A percentile compares a stretch with the other conserved stretches of the same genome.
phyloP scores from a whole-genome alignment of 805 yeast species.

The Saccharomycopsis olivae region DNA sequence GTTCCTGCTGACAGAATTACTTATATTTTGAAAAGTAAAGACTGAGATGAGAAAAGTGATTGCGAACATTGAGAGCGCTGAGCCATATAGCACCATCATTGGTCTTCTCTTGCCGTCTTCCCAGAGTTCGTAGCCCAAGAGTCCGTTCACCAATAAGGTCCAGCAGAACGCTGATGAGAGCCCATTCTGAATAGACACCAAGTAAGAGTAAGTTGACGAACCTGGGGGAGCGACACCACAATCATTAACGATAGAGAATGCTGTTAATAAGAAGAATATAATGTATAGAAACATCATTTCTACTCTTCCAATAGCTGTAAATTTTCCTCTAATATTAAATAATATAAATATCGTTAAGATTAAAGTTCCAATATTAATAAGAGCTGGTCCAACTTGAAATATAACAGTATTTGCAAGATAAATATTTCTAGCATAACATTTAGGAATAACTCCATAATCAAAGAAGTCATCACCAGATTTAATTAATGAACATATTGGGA shows the following conservation, averaged over 20 bases:
- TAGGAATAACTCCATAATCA: conserved; percentile 55
- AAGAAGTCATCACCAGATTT: conserved; percentile 22
- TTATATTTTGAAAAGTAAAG: conserved; percentile 53
- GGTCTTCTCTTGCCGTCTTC: conserved; percentile 80
- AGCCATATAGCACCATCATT: conserved; percentile 41
- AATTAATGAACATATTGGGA: conserved; percentile 15
- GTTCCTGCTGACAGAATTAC: conserved; percentile 34
- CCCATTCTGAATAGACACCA: conserved; percentile 76
- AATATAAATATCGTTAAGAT: conserved; percentile 56
- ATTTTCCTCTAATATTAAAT: conserved; percentile 70
- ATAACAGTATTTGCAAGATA: conserved; percentile 86
- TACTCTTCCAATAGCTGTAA: conserved; percentile 87
- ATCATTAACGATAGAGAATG: conserved; percentile 69
- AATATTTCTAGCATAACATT: conserved; percentile 78
- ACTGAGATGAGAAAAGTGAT: conserved; percentile 58
- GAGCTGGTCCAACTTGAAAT: conserved; percentile 80
- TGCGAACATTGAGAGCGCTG: conserved; percentile 48
- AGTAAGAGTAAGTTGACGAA: conserved; percentile 61
- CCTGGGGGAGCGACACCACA: conserved; percentile 91
- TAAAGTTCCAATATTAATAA: conserved; percentile 70
- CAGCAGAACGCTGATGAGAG: conserved; percentile 62
- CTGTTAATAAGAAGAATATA: conserved; percentile 43
- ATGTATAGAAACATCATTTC: conserved; percentile 75
- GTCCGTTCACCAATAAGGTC: conserved; percentile 60
- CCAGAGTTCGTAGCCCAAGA: conserved; percentile 83